Evolutionary conservation across 176 grass and related monocot genomes (phyloP).

Genomic region (Aegilops longissima): DNA sequence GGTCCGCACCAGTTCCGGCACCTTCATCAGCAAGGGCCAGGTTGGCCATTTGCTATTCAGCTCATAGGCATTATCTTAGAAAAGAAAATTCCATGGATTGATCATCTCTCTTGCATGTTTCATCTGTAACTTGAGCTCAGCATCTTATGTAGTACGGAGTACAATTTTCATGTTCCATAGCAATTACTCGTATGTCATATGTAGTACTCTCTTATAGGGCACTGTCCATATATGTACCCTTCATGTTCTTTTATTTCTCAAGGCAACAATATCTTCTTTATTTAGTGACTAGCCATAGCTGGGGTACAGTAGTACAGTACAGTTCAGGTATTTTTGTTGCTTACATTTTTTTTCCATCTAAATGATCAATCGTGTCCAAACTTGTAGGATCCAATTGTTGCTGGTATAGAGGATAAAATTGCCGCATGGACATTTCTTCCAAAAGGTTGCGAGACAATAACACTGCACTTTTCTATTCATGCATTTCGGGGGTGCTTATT

Average conservation of each 20-base stretch:
- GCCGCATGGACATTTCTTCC: slow-evolving; percentile 98
- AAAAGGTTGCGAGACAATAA: slow-evolving; percentile 60
- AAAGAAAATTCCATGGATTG: background rate
- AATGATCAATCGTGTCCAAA: slow-evolving; percentile 21
- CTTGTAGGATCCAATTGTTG: slow-evolving; percentile 86
- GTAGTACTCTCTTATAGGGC: background rate
- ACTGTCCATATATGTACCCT: background rate
- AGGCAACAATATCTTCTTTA: background rate
- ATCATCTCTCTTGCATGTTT: background rate
- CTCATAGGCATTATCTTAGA: background rate
- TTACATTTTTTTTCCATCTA: slow-evolving; percentile 20
- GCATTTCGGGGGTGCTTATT: background rate
- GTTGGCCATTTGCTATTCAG: slow-evolving; percentile 24
- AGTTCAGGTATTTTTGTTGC: background rate
- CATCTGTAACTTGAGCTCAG: background rate
- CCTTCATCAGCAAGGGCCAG: slow-evolving; percentile 77
- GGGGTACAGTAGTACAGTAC: background rate
- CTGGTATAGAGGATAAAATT: slow-evolving; percentile 90
- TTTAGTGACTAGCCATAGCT: background rate
- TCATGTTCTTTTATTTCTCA: background rate
- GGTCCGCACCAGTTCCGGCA: slow-evolving; percentile 79
- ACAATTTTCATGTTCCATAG: background rate
- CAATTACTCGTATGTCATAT: background rate
- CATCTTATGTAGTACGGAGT: background rate
- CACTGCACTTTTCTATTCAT: background rate